These are phyloP conservation scores for Solanum appendiculatum DNA, from an alignment of 257 asterid genomes.

Conservation along the genomic window DNA sequence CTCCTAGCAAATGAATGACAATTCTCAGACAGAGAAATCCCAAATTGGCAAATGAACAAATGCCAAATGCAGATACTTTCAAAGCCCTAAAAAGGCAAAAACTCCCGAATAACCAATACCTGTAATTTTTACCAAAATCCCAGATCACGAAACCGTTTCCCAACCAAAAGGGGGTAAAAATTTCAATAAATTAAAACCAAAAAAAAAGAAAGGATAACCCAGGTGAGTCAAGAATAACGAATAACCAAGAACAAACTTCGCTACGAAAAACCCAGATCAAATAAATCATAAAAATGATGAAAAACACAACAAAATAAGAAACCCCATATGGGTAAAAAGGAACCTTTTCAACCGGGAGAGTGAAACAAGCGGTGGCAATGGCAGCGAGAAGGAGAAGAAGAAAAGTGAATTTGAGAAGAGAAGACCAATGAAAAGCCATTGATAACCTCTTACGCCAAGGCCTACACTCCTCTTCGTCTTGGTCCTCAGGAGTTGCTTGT, in stretches of 20 bases:
- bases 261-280: not conserved
- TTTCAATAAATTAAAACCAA: not conserved
- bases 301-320: not conserved
- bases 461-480: slow-evolving; percentile 56
- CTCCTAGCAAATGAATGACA: not conserved
- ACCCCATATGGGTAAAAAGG: not conserved
- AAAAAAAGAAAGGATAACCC: not conserved
- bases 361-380: slow-evolving; percentile 64
- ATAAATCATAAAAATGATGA: not conserved
- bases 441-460: slow-evolving; percentile 79
- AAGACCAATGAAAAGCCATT: slow-evolving; percentile 71
- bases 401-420: slow-evolving; percentile 42
- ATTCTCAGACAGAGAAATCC: not conserved
- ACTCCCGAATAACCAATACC: not conserved
- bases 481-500: slow-evolving; percentile 58
- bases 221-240: not conserved
- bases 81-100: not conserved
- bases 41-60: not conserved
- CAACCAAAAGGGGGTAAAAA: not conserved
- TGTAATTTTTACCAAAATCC: not conserved
- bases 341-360: slow-evolving; percentile 91
- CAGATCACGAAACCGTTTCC: not conserved
- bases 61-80: not conserved
- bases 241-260: not conserved
- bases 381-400: slow-evolving; percentile 51